Evolutionary conservation across 2,329 filamentous ascomycete species (phyloP).

Genomic region (Amesomyces nigricolor): DNA sequence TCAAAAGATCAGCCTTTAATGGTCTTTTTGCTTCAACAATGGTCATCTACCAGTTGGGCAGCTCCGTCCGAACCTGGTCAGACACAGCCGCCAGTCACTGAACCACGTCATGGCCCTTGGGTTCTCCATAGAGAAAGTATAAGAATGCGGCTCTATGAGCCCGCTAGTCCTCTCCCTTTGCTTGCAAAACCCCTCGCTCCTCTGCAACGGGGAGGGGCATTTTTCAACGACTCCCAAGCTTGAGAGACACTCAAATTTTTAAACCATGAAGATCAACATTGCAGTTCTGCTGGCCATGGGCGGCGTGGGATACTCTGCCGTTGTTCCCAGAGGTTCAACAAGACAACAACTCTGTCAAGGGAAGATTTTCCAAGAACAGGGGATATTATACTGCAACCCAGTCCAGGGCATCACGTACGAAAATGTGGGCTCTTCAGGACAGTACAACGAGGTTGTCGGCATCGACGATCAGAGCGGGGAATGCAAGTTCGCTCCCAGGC

Average conservation of each 20-base stretch:
- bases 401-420: conserved; percentile 62
- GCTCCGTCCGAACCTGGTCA: too few relatives aligned
- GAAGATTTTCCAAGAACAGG: conserved; percentile 27
- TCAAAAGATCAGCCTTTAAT: too few relatives aligned
- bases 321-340: neutral
- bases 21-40: too few relatives aligned
- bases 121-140: too few relatives aligned
- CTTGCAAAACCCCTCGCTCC: too few relatives aligned
- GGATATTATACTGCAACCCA: conserved; percentile 62
- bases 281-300: conserved; percentile 29
- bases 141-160: too few relatives aligned
- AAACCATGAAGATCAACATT: conserved; percentile 11
- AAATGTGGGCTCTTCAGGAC: conserved; percentile 53
- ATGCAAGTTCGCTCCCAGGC: conserved; percentile 48
- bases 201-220: too few relatives aligned
- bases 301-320: conserved; percentile 17
- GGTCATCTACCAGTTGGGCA: too few relatives aligned
- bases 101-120: too few relatives aligned
- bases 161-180: too few relatives aligned
- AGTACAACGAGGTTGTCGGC: conserved; percentile 57
- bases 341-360: conserved; percentile 33
- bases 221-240: too few relatives aligned
- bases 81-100: too few relatives aligned
- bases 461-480: conserved; percentile 50
- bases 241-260: neutral